Evolutionary conservation across 768 basidiomycete species (phyloP).

Genomic region (Cystoderma amianthinum): DNA sequence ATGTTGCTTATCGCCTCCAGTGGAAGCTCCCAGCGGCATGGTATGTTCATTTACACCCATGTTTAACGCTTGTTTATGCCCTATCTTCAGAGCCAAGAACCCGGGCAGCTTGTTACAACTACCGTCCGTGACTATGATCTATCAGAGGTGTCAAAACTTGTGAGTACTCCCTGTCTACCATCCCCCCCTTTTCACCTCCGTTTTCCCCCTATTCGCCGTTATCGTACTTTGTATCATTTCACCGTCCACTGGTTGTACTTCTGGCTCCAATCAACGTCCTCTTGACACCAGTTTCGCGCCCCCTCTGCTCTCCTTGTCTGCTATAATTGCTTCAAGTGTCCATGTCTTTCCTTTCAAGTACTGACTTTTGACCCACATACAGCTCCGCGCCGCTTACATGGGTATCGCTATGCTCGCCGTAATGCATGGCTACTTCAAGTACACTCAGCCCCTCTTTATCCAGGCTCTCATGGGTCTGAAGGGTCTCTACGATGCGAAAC

Average conservation of each 20-base stretch:
- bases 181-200: not conserved
- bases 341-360: not conserved
- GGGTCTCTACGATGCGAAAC: slow-evolving; percentile 80
- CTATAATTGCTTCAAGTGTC: not conserved
- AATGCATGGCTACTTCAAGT: slow-evolving; percentile 92
- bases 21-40: slow-evolving; percentile 73
- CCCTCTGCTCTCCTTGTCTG: not conserved
- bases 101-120: slow-evolving; percentile 77
- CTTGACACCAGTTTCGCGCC: not conserved
- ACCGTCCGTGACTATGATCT: slow-evolving; percentile 95
- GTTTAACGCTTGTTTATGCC: slow-evolving; percentile 3
- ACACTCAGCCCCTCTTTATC: slow-evolving; percentile 94
- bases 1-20: slow-evolving; percentile 26
- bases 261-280: not conserved
- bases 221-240: slow-evolving; percentile 6
- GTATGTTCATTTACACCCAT: slow-evolving; percentile 30
- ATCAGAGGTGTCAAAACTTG: slow-evolving; percentile 75
- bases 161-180: slow-evolving; percentile 21
- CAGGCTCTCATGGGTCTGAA: slow-evolving; percentile 96
- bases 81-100: slow-evolving; percentile 45
- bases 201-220: no score
- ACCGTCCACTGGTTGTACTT: not conserved
- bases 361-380: not conserved
- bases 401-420: slow-evolving; percentile 85
- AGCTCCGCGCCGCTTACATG: slow-evolving; percentile 65